Conservation (phyloP, 192 early-diverging fungal genomes). For the Lobosporangium transversale region DNA sequence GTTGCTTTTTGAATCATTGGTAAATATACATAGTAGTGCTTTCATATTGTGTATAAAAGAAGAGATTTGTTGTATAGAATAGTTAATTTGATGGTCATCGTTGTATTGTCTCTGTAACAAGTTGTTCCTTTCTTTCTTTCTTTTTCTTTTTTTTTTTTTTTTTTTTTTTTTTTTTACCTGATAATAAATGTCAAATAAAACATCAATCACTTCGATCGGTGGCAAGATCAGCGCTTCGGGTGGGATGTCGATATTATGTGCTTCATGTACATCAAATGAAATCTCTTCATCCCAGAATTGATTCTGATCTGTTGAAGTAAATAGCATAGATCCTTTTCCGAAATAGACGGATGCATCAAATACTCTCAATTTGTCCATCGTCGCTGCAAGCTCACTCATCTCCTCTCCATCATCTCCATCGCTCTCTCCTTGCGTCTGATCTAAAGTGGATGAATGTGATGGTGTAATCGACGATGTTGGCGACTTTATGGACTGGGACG, state of each 20-base stretch:
- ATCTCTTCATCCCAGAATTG: constrained; percentile 53
- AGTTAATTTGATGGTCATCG: too few species aligned
- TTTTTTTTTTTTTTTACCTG: constrained; percentile 29
- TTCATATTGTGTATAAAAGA: background rate
- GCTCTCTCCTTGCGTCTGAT: constrained; percentile 28
- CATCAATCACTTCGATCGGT: constrained; percentile 43
- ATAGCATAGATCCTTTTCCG: constrained; percentile 51
- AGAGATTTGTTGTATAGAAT: background rate
- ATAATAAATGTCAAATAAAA: constrained; percentile 43
- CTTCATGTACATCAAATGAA: constrained; percentile 45
- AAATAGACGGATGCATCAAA: constrained; percentile 51
- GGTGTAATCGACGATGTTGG: constrained; percentile 45
- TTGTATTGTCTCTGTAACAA: too few species aligned
- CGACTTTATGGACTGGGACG: constrained; percentile 23
- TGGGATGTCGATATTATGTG: constrained; percentile 28
- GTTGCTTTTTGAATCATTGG: constrained; percentile 51
- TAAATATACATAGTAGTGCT: constrained; percentile 38
- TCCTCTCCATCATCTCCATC: constrained; percentile 31
- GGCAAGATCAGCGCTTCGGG: constrained; percentile 29
- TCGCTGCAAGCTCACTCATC: constrained; percentile 33
- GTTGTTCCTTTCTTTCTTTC: too few species aligned
- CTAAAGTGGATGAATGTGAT: constrained; percentile 34
- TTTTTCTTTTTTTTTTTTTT: too few species aligned
- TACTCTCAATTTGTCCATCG: constrained; percentile 47
- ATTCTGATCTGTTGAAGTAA: constrained; percentile 48